phyloP scores from a whole-genome alignment of 805 yeast genomes.

The Wickerhamiella sergipiensis region DNA sequence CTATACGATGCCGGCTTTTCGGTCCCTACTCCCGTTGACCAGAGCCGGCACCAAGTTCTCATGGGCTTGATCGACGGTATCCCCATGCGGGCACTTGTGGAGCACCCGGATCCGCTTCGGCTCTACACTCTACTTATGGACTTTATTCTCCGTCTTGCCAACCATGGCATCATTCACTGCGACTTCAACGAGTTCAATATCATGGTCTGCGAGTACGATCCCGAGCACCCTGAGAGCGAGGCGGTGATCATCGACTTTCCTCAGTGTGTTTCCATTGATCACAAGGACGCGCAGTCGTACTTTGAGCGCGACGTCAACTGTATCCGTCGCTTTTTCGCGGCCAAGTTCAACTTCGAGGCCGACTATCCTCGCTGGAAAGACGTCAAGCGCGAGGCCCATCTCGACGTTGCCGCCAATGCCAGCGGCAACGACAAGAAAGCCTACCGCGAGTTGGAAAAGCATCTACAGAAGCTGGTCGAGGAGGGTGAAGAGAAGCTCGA shows the following conservation, averaged over 20 bases:
- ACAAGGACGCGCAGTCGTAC: constrained; percentile 73
- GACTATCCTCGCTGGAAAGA: constrained; percentile 79
- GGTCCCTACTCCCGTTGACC: constrained; percentile 83
- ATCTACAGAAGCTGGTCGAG: constrained; percentile 32
- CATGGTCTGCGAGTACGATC: constrained; percentile 49
- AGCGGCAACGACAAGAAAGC: constrained; percentile 64
- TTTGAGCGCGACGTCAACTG: constrained; percentile 91
- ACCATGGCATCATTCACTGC: constrained; percentile 88
- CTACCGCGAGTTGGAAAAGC: constrained; percentile 58
- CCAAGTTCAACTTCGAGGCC: constrained; percentile 65
- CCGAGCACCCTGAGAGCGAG: constrained; percentile 37
- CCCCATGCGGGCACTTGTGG: constrained; percentile 72
- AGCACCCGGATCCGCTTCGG: constrained; percentile 53
- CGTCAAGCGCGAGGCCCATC: constrained; percentile 46
- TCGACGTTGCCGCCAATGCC: constrained; percentile 84
- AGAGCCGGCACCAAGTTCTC: constrained; percentile 79
- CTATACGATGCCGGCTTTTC: constrained; percentile 60
- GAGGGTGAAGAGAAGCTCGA: constrained; percentile 25
- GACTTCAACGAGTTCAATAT: constrained; percentile 96
- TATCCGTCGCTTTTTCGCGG: constrained; percentile 66
- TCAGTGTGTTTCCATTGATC: constrained; percentile 90
- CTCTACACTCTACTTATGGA: constrained; percentile 78
- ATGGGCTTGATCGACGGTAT: constrained; percentile 88
- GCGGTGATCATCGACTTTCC: constrained; percentile 96
- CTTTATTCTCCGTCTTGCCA: constrained; percentile 70